Evolutionary conservation across 2,329 filamentous ascomycete species (phyloP).

Genomic region (Phyllachora maydis): DNA sequence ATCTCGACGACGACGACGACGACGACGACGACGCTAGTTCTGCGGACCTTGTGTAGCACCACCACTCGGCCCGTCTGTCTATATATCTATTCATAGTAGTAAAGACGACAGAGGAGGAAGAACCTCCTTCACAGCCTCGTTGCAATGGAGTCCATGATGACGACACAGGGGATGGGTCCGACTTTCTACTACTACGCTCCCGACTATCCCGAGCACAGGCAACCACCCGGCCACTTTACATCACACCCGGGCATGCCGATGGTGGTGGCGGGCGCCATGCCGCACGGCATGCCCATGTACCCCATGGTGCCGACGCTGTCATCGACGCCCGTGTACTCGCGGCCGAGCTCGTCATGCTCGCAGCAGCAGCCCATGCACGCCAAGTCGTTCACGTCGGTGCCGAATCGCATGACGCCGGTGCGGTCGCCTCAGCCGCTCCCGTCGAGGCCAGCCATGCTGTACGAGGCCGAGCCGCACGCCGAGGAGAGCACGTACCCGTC

Average conservation of each 20-base stretch:
- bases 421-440: conserved; percentile 54
- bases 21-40: neutral
- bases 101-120: too few species aligned
- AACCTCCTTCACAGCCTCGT: conserved; percentile 1
- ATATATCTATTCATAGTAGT: too few species aligned
- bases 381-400: conserved; percentile 31
- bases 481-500: conserved; percentile 52
- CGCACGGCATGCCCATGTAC: conserved; percentile 29
- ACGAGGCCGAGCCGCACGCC: conserved; percentile 56
- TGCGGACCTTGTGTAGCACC: neutral
- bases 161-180: conserved; percentile 44
- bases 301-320: conserved; percentile 35
- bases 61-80: too few species aligned
- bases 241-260: conserved; percentile 16
- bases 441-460: conserved; percentile 58
- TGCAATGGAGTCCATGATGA: conserved; percentile 50
- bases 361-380: conserved; percentile 26
- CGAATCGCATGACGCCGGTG: conserved; percentile 49
- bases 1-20: conserved; percentile 10
- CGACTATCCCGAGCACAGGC: conserved; percentile 51
- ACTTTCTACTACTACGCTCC: conserved; percentile 79
- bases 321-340: conserved; percentile 41
- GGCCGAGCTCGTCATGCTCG: conserved; percentile 44
- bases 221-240: conserved; percentile 60
- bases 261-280: conserved; percentile 32